A percentile compares a stretch with the other conserved stretches of the same genome.
These are phyloP conservation scores for Escallonia herrerae DNA, from an alignment of 129 eudicot species.

Conservation along the genomic window DNA sequence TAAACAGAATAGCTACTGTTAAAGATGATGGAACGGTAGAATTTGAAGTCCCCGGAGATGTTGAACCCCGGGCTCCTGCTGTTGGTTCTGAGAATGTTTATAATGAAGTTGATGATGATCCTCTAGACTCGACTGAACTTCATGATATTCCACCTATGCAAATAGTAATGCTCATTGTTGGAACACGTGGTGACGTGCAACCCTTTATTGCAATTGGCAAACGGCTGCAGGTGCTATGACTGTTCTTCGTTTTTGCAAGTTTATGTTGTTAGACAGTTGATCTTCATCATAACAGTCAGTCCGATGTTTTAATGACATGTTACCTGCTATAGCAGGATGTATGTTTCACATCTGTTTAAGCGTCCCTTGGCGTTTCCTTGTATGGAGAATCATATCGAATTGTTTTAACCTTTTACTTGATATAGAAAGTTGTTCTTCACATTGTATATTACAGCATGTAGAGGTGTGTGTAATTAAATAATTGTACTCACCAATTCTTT, in stretches of 20 bases:
- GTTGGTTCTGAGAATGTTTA: constrained; percentile 32
- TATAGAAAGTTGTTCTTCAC: too few species aligned
- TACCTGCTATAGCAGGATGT: too few species aligned
- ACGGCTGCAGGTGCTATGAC: constrained; percentile 60
- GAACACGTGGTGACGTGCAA: constrained; percentile 99
- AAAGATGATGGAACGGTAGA: constrained; percentile 95
- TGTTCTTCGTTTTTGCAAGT: constrained; percentile 1
- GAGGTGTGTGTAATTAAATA: too few species aligned
- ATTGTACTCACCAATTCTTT: too few species aligned
- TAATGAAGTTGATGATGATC: constrained; percentile 49
- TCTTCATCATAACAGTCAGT: too few species aligned
- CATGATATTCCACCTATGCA: constrained; percentile 76
- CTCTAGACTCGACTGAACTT: constrained; percentile 62
- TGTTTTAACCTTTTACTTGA: too few species aligned
- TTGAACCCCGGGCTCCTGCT: constrained; percentile 44
- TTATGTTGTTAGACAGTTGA: not conserved
- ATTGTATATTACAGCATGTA: too few species aligned
- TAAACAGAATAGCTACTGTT: constrained; percentile 96
- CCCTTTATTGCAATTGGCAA: constrained; percentile 97
- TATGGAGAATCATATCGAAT: too few species aligned
- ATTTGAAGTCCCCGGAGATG: constrained; percentile 80
- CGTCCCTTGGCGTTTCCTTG: too few species aligned
- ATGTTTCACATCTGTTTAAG: too few species aligned
- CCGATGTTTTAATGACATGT: not conserved
- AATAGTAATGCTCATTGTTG: constrained; percentile 91